Evolutionary conservation across 805 yeast species (phyloP).

Genomic region (Barnettozyma pratensis): DNA sequence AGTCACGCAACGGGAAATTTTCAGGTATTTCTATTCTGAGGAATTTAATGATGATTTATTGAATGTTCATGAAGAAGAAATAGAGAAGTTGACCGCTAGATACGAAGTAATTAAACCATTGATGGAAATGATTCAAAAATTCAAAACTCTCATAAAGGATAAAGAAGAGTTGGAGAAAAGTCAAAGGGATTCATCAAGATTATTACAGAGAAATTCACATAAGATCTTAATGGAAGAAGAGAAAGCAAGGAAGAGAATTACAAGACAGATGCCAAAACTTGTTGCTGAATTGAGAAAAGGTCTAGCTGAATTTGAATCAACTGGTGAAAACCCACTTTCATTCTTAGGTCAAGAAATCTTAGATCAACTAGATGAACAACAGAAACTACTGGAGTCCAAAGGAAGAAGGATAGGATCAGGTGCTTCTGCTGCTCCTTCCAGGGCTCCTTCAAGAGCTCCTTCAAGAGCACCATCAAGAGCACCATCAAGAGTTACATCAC

Average conservation of each 20-base stretch:
- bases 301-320: slow-evolving; percentile 43
- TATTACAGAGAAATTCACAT: slow-evolving; percentile 70
- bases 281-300: slow-evolving; percentile 45
- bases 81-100: slow-evolving; percentile 45
- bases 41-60: slow-evolving; percentile 56
- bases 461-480: slow-evolving; percentile 18
- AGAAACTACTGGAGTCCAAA: slow-evolving; percentile 14
- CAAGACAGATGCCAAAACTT: slow-evolving; percentile 63
- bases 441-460: slow-evolving; percentile 16
- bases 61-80: slow-evolving; percentile 59
- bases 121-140: slow-evolving; percentile 47
- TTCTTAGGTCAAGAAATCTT: slow-evolving; percentile 25
- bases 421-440: slow-evolving; percentile 17
- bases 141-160: slow-evolving; percentile 53
- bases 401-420: slow-evolving; percentile 19
- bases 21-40: slow-evolving; percentile 35
- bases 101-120: slow-evolving; percentile 49
- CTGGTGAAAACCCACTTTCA: slow-evolving; percentile 29
- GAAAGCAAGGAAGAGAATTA: slow-evolving; percentile 59
- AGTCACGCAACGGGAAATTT: slow-evolving; percentile 41
- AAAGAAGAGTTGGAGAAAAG: slow-evolving; percentile 61
- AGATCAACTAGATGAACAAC: slow-evolving; percentile 28
- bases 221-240: slow-evolving; percentile 79
- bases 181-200: slow-evolving; percentile 73
- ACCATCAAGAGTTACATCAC: slow-evolving; percentile 16